phyloP scores from a whole-genome alignment of 345 rosid species.

The Linum usitatissimum region DNA sequence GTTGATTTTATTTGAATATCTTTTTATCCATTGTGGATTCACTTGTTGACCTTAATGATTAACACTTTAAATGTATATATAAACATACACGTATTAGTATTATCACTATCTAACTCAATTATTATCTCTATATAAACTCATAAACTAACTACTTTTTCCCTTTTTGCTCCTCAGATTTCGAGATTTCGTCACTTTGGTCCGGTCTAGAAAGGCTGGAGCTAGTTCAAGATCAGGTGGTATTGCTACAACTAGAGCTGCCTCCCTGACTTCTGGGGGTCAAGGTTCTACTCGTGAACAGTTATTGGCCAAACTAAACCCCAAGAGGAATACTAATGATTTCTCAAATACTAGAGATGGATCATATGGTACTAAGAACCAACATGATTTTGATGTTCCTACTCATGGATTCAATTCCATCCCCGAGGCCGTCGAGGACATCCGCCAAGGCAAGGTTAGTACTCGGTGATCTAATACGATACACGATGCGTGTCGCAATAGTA shows the following conservation, averaged over 20 bases:
- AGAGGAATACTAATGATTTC: not conserved
- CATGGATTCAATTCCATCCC: slow-evolving; percentile 54
- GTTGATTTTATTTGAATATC: too few species aligned
- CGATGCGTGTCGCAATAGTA: not conserved
- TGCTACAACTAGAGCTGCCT: not conserved
- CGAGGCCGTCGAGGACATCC: slow-evolving; percentile 69
- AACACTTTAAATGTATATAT: not conserved
- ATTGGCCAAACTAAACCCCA: not conserved
- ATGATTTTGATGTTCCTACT: slow-evolving; percentile 53
- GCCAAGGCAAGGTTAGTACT: slow-evolving; percentile 55
- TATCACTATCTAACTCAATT: too few species aligned
- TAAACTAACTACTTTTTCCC: too few species aligned
- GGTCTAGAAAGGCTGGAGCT: not conserved
- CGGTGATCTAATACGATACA: not conserved
- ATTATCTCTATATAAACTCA: not conserved
- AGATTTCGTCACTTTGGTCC: not conserved
- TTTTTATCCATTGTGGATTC: too few species aligned
- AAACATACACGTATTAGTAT: too few species aligned
- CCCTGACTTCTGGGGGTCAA: not conserved
- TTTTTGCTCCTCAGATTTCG: not conserved
- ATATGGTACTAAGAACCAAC: slow-evolving; percentile 29
- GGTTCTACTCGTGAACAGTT: not conserved
- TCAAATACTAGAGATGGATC: not conserved
- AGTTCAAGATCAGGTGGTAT: not conserved
- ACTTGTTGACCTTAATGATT: not conserved